Conservation (phyloP, 2,329 filamentous ascomycete genomes). For the Colletotrichum cordylinicola region DNA sequence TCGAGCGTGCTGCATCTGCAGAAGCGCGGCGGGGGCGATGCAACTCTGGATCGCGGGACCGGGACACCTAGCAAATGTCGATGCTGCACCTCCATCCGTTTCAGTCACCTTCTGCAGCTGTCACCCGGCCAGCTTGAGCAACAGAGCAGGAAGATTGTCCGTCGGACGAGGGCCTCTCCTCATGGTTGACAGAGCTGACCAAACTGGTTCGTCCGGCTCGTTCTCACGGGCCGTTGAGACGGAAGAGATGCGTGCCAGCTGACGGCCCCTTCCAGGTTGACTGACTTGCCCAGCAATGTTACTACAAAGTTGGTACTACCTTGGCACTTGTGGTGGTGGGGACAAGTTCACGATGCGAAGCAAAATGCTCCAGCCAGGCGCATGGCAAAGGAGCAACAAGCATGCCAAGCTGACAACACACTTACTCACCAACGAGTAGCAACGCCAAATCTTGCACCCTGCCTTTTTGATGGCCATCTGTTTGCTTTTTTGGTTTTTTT, state of each 20-base stretch:
- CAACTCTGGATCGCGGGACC: constrained; percentile 7
- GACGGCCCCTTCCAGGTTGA: not conserved
- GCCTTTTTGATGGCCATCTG: not conserved
- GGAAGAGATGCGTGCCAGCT: not conserved
- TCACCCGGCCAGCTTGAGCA: not conserved
- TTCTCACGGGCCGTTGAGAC: not conserved
- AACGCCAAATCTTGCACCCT: not conserved
- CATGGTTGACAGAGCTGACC: not conserved
- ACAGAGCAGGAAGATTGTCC: not conserved
- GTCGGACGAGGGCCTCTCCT: not conserved
- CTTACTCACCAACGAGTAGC: not conserved
- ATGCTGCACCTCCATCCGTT: constrained; percentile 5
- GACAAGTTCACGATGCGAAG: not conserved
- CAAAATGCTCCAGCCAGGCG: not conserved
- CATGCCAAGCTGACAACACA: not conserved
- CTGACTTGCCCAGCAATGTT: not conserved
- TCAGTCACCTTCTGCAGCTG: constrained; percentile 6
- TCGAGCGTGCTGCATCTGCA: constrained; percentile 3
- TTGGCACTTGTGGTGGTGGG: not conserved
- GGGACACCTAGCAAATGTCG: not conserved
- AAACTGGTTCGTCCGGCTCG: not conserved
- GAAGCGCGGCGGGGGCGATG: not conserved
- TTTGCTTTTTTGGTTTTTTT: not conserved
- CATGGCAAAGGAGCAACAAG: not conserved
- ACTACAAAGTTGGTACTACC: not conserved